Evolutionary conservation across 2,329 filamentous ascomycete species (phyloP).

Genomic region (Epichloe hybrida): DNA sequence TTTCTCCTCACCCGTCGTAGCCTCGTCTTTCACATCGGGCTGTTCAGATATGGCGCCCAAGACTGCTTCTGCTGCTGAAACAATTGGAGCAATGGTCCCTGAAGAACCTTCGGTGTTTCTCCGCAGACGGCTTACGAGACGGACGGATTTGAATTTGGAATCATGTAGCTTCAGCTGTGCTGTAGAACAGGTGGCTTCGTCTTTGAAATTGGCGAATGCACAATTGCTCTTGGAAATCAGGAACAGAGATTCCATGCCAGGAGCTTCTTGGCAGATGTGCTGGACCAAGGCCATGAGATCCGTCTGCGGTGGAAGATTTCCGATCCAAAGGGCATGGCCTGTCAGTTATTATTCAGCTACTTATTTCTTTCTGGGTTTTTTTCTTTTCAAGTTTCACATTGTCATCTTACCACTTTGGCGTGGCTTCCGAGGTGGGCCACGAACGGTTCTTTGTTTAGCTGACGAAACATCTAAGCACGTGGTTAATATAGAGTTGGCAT

Average conservation of each 20-base stretch:
- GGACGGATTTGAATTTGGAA: slow-evolving; percentile 73
- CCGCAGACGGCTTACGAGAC: slow-evolving; percentile 72
- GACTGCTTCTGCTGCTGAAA: slow-evolving; percentile 29
- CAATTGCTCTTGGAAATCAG: slow-evolving; percentile 96
- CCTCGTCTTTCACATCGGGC: background rate
- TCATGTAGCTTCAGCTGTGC: slow-evolving; percentile 83
- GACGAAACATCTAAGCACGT: slow-evolving; percentile 5
- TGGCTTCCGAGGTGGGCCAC: slow-evolving; percentile 27
- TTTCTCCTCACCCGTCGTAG: slow-evolving; percentile 4
- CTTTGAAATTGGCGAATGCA: slow-evolving; percentile 89
- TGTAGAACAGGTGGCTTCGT: slow-evolving; percentile 58
- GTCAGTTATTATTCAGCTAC: slow-evolving; percentile 2
- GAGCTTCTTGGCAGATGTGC: slow-evolving; percentile 71
- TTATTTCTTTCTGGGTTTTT: background rate
- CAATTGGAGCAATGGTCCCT: slow-evolving; percentile 39
- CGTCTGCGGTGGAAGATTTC: slow-evolving; percentile 77
- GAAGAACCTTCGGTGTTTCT: slow-evolving; percentile 35
- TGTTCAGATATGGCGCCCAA: slow-evolving; percentile 1
- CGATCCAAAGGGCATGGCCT: slow-evolving; percentile 91
- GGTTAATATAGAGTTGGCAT: background rate
- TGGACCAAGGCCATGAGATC: slow-evolving; percentile 76
- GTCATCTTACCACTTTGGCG: slow-evolving; percentile 44
- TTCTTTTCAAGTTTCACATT: background rate
- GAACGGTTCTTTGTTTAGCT: slow-evolving; percentile 13
- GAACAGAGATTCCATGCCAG: slow-evolving; percentile 75